Conservation (phyloP, 352 stramenopile species). For the Phytophthora meadii region DNA sequence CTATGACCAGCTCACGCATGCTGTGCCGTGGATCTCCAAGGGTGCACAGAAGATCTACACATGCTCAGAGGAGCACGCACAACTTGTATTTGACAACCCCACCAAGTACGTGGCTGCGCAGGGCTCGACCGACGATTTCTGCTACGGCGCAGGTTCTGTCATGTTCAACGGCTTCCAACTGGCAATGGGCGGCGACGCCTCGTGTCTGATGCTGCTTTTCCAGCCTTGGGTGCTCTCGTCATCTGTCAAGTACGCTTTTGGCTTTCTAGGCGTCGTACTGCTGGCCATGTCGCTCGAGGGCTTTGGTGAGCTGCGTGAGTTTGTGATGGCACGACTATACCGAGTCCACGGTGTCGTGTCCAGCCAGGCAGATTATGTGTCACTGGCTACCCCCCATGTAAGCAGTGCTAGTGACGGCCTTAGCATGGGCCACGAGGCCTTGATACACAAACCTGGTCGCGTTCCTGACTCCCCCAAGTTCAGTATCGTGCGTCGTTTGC, state of each 20-base stretch:
- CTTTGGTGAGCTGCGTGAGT: conserved; percentile 63
- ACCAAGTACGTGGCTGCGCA: conserved; percentile 49
- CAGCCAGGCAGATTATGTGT: conserved; percentile 64
- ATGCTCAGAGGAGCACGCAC: conserved; percentile 67
- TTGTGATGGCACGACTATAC: conserved; percentile 55
- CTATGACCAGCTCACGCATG: conserved; percentile 68
- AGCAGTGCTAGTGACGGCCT: conserved; percentile 16
- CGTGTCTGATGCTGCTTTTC: conserved; percentile 82
- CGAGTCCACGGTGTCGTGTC: conserved; percentile 60
- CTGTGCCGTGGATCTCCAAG: conserved; percentile 79
- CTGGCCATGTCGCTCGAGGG: conserved; percentile 75
- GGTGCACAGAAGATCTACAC: conserved; percentile 80
- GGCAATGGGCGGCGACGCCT: conserved; percentile 60
- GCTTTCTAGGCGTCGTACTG: conserved; percentile 74
- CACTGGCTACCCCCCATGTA: conserved; percentile 48
- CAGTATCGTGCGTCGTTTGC: conserved; percentile 63
- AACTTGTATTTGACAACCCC: conserved; percentile 61
- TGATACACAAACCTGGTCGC: conserved; percentile 32
- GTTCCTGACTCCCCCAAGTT: conserved; percentile 33
- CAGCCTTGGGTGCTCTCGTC: conserved; percentile 78
- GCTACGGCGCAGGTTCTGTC: conserved; percentile 67
- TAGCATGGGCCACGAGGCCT: conserved; percentile 20
- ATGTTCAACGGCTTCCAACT: conserved; percentile 90
- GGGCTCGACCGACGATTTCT: conserved; percentile 52
- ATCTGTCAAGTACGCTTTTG: conserved; percentile 75